Conservation (phyloP, 148 eudicot genomes). For the Bassia scoparia region DNA sequence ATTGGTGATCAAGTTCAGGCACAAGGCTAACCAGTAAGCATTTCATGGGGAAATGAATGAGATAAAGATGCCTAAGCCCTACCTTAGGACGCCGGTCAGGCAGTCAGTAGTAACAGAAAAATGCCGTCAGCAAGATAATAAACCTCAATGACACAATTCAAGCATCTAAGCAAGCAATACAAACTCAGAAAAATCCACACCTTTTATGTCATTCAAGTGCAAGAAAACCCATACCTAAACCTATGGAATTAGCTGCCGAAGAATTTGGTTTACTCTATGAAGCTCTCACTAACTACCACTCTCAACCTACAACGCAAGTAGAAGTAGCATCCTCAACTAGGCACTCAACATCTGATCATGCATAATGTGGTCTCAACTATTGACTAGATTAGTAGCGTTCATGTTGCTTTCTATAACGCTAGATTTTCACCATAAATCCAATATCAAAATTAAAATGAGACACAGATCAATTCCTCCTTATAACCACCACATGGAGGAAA, state of each 20-base stretch:
- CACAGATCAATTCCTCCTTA: background rate
- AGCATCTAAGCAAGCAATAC: background rate
- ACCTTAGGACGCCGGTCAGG: background rate
- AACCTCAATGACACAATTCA: background rate
- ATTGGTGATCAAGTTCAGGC: background rate
- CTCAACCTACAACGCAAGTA: background rate
- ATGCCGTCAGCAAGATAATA: background rate
- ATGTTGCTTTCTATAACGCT: background rate
- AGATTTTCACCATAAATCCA: background rate
- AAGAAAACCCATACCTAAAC: background rate
- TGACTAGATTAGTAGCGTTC: too few species aligned
- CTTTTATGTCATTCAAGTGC: background rate
- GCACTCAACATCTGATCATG: background rate
- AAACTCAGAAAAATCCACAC: background rate
- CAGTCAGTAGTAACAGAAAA: background rate
- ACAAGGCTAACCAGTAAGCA: background rate
- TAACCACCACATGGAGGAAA: background rate
- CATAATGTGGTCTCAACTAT: too few species aligned
- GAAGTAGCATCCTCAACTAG: background rate
- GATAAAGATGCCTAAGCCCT: background rate
- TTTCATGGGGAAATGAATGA: background rate
- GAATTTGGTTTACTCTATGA: too few species aligned
- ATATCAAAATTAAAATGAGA: background rate
- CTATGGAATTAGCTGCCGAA: background rate
- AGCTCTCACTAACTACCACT: background rate